phyloP scores from a whole-genome alignment of 1,284 basidiomycete genomes.

The Ganoderma lucidum region DNA sequence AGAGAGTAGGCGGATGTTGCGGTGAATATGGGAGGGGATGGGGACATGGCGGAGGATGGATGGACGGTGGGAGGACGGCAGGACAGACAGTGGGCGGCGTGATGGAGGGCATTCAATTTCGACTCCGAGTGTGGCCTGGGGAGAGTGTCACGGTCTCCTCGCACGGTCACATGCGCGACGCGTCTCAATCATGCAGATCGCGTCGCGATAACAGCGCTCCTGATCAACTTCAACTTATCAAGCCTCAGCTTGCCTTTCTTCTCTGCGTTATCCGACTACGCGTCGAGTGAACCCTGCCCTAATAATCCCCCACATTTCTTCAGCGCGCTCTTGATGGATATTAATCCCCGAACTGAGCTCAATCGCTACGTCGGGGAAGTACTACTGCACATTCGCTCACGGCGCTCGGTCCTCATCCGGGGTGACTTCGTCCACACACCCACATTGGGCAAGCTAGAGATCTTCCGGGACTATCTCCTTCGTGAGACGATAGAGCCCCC shows the following conservation, averaged over 20 bases:
- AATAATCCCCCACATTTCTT: conserved; percentile 8
- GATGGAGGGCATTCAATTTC: neutral
- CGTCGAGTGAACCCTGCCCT: neutral
- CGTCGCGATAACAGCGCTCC: conserved; percentile 18
- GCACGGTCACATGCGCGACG: conserved; percentile 30
- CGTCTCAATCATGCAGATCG: conserved; percentile 17
- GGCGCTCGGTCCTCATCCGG: conserved; percentile 39
- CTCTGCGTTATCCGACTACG: neutral
- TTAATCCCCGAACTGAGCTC: too few species aligned
- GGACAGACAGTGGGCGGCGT: neutral
- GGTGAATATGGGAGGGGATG: conserved; percentile 59
- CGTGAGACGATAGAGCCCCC: conserved; percentile 47
- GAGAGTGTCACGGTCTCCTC: conserved; percentile 12
- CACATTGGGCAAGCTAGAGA: conserved; percentile 55
- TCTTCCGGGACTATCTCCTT: conserved; percentile 66
- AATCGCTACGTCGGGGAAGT: neutral
- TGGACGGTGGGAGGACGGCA: conserved; percentile 4
- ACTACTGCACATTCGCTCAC: neutral
- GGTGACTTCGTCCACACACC: conserved; percentile 70
- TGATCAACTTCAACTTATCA: too few species aligned
- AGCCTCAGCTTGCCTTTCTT: neutral
- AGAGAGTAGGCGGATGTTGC: conserved; percentile 72
- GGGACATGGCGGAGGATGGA: conserved; percentile 27
- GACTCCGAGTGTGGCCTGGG: too few species aligned
- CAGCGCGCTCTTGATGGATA: neutral